These are phyloP conservation scores for Pseudozyma thailandica DNA, from an alignment of 1,284 basidiomycete genomes.

Conservation along the genomic window DNA sequence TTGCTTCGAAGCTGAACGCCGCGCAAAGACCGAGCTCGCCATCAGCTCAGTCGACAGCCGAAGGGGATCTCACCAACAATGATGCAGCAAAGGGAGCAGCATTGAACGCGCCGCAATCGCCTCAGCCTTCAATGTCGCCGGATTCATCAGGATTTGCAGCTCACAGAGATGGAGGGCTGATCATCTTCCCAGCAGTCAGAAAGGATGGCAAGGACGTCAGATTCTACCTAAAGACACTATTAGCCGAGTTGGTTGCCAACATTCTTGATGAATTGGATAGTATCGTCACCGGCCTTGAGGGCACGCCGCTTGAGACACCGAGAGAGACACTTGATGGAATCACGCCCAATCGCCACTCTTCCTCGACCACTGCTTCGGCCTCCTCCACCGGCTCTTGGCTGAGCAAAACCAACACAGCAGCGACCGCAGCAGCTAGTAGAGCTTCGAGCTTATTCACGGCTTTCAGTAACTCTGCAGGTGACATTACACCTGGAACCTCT, in stretches of 20 bases:
- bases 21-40: conserved; percentile 4
- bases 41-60: neutral
- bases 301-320: conserved; percentile 63
- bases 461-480: conserved; percentile 26
- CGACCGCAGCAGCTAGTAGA: conserved; percentile 32
- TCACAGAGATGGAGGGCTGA: conserved; percentile 51
- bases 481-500: conserved; percentile 10
- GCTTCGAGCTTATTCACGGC: conserved; percentile 53
- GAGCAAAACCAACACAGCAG: conserved; percentile 25
- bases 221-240: conserved; percentile 63
- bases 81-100: neutral
- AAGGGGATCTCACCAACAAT: neutral
- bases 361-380: conserved; percentile 10
- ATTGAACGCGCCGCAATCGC: conserved; percentile 4
- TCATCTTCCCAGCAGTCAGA: conserved; percentile 64
- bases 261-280: conserved; percentile 60
- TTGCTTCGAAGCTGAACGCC: conserved; percentile 29
- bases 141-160: conserved; percentile 53
- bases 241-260: conserved; percentile 57
- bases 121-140: conserved; percentile 3
- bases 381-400: conserved; percentile 23
- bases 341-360: conserved; percentile 12
- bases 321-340: conserved; percentile 63
- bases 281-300: conserved; percentile 55
- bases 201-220: conserved; percentile 64